Evolutionary conservation across 2,329 filamentous ascomycete species (phyloP).

Genomic region (Pseudophaeomoniella oleicola): DNA sequence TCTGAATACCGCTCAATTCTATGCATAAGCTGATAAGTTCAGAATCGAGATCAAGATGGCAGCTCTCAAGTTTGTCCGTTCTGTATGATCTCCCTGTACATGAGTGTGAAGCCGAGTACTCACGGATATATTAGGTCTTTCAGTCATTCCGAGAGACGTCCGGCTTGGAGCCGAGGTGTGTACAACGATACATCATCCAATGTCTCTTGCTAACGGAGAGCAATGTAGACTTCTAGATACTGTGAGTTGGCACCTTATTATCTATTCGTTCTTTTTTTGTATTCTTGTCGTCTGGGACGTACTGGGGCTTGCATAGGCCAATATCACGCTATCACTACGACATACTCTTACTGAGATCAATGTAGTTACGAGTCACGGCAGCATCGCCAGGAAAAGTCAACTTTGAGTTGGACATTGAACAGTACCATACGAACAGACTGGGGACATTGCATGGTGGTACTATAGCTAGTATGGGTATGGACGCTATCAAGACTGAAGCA

Average conservation of each 20-base stretch:
- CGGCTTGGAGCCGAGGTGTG: conserved; percentile 74
- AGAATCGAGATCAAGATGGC: conserved; percentile 25
- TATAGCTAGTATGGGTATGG: conserved; percentile 43
- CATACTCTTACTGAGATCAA: too few species aligned
- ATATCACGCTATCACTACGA: too few species aligned
- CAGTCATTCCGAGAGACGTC: conserved; percentile 76
- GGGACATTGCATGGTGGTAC: conserved; percentile 54
- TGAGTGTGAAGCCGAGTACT: not conserved
- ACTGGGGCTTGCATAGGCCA: too few species aligned
- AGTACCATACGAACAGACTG: conserved; percentile 52
- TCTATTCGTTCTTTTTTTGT: too few species aligned
- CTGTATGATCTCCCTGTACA: conserved; percentile 30
- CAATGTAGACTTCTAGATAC: conserved; percentile 4
- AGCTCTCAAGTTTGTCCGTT: conserved; percentile 48
- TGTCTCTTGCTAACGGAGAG: conserved; percentile 5
- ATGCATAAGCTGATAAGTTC: not conserved
- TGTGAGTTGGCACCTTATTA: too few species aligned
- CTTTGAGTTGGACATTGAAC: conserved; percentile 50
- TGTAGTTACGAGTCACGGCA: conserved; percentile 45
- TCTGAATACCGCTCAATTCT: too few species aligned
- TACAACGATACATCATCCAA: too few species aligned
- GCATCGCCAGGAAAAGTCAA: conserved; percentile 47
- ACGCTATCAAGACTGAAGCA: not conserved
- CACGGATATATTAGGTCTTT: conserved; percentile 47
- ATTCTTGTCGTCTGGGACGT: too few species aligned